Conservation (phyloP, 345 rosid species). For the Populus tremula region DNA sequence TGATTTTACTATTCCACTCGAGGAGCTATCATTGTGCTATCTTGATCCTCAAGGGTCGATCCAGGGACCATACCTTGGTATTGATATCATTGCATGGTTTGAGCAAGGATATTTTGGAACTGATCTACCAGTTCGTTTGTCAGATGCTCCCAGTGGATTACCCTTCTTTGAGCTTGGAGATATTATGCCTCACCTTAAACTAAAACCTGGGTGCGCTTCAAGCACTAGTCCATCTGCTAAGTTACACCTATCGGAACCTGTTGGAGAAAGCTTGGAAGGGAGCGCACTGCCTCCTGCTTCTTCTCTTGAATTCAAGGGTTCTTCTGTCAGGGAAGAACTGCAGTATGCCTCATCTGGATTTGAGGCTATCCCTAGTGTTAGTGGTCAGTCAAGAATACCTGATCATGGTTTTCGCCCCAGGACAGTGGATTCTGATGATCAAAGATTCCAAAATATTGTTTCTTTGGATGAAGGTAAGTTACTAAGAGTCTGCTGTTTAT, state of each 20-base stretch:
- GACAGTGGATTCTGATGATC: slow-evolving; percentile 21
- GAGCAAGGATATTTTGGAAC: slow-evolving; percentile 34
- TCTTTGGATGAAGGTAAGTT: slow-evolving; percentile 50
- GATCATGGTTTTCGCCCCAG: slow-evolving; percentile 14
- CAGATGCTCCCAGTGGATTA: slow-evolving; percentile 24
- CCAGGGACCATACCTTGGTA: slow-evolving; percentile 29
- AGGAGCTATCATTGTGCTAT: slow-evolving; percentile 20
- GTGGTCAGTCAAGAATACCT: slow-evolving; percentile 18
- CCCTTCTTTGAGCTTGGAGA: slow-evolving; percentile 26
- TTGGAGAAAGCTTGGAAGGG: slow-evolving; percentile 19
- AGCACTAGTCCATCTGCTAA: not conserved
- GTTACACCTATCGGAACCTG: slow-evolving; percentile 24
- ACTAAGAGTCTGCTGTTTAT: slow-evolving; percentile 8
- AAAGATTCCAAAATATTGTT: slow-evolving; percentile 29
- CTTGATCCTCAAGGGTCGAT: slow-evolving; percentile 23
- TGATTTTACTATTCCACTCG: not conserved
- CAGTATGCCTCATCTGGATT: slow-evolving; percentile 20
- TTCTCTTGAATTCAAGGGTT: slow-evolving; percentile 13
- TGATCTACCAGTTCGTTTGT: slow-evolving; percentile 22
- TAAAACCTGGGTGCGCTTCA: slow-evolving; percentile 10
- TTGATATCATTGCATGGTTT: slow-evolving; percentile 27
- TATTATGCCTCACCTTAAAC: slow-evolving; percentile 22
- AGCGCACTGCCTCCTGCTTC: slow-evolving; percentile 4
- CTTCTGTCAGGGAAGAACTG: slow-evolving; percentile 16
- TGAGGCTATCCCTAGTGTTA: slow-evolving; percentile 14